Base-by-base conservation (phyloP, 805 yeast species). In the Maudiozyma pseudohumilis region DNA sequence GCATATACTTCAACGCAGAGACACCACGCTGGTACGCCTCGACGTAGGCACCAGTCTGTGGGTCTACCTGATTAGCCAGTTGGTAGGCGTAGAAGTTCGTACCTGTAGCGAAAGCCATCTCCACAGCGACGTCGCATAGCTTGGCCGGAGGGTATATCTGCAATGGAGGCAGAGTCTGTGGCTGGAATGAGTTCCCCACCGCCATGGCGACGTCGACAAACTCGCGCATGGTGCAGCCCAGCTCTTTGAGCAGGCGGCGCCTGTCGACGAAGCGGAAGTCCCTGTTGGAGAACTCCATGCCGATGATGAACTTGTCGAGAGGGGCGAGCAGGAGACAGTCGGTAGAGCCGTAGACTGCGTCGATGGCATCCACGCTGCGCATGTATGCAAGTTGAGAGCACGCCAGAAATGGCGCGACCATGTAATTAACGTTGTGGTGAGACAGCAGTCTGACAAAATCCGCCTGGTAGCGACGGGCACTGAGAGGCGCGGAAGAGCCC, bases 381-480 rank as follows among this genome's bases (percentile, higher is more conserved):
- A 89, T 61, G 50, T 85, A 86, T 6, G 82, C 74, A 49, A 92
- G 66, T 59, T 89, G 96, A 29, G 78, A 72, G 61, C 86, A 77
- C 0, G 96, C 75, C 31, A 77, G 69, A 53, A 77, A 87, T 5
- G 97, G 97, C 25, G 95, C 81, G 10, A 87, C 74, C 40, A 86
- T 59, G 53, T 71, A 88, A 41, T 78, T 80, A 10, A 84, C 60
- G 3, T 65, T 70, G 34, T 69, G 65, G 16, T 68, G 70, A 26
- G 69, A 66, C 40, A 89, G 73, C 38, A 73, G 70, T 18, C 65
- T 60, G 40, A 82, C 64, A 43, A 86, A 64, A 44, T 76, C 78
- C 37, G 68, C 63, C 38, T 70, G 57, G 52, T 76, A 70, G 3
- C 75, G 67, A 41, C 70, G 65, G 13, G 70, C 47, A 2, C 70